These are phyloP conservation scores for Pythium dissotocum DNA, from an alignment of 352 stramenopile species.

Conservation along the genomic window DNA sequence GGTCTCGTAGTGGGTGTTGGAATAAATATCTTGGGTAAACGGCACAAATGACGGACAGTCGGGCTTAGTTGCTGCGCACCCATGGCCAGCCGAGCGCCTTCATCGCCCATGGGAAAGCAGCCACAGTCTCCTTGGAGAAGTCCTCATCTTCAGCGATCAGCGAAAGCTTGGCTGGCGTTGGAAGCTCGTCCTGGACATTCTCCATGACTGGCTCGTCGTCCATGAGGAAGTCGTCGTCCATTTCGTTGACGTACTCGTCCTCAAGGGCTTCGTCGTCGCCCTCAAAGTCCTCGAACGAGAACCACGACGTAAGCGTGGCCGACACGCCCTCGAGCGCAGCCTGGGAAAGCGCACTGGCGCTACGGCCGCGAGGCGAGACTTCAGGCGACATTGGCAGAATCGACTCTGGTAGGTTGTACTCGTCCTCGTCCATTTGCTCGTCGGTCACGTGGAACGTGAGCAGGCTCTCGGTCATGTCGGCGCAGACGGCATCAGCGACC, in stretches of 20 bases:
- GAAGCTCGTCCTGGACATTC: constrained; percentile 12
- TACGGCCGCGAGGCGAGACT: constrained; percentile 21
- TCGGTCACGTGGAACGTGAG: constrained; percentile 23
- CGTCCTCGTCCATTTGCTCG: constrained; percentile 21
- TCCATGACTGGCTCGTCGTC: constrained; percentile 18
- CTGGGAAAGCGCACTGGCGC: constrained; percentile 19
- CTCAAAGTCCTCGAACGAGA: constrained; percentile 23
- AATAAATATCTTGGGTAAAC: constrained; percentile 11
- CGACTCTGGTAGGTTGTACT: constrained; percentile 26
- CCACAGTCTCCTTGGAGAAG: constrained; percentile 3
- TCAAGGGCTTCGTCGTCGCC: constrained; percentile 18
- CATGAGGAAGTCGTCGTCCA: constrained; percentile 27
- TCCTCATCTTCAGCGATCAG: constrained; percentile 26
- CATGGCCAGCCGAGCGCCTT: constrained; percentile 29
- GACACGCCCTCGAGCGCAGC: constrained; percentile 15
- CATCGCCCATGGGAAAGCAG: constrained; percentile 11
- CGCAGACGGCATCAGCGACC: constrained; percentile 1
- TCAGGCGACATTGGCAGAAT: constrained; percentile 29
- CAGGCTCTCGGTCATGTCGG: constrained; percentile 27
- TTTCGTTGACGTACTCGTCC: constrained; percentile 25
- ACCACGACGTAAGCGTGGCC: constrained; percentile 25
- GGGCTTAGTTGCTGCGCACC: constrained; percentile 27
- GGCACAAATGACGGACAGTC: background rate
- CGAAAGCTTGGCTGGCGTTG: constrained; percentile 26
- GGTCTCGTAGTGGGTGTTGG: background rate